Conservation (phyloP, 2,329 filamentous ascomycete species). For the Fusarium subglutinans region DNA sequence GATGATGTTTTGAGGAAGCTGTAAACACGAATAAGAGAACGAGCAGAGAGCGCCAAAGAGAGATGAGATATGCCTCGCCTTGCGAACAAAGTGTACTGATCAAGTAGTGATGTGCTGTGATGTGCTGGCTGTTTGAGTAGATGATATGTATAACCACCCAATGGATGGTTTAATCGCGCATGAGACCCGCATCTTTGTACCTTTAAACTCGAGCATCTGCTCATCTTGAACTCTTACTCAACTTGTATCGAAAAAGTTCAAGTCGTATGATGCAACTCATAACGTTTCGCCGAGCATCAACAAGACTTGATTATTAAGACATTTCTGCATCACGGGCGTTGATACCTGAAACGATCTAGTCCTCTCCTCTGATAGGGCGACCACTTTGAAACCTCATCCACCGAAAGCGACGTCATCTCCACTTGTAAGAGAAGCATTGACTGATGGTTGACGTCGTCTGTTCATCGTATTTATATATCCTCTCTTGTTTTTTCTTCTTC, state of each 20-base stretch:
- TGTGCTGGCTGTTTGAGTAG: conserved; percentile 14
- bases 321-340: not conserved
- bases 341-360: conserved; percentile 28
- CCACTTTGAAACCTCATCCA: conserved; percentile 11
- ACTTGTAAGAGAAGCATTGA: conserved; percentile 23
- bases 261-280: not conserved
- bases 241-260: not conserved
- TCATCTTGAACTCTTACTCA: not conserved
- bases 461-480: not conserved
- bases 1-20: not conserved
- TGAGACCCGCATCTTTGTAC: not conserved
- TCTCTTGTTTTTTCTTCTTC: not conserved
- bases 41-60: conserved; percentile 7
- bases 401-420: conserved; percentile 30
- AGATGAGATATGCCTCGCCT: conserved; percentile 17
- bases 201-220: not conserved
- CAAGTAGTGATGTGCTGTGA: not conserved
- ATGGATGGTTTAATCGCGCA: not conserved
- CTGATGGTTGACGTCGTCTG: conserved; percentile 13
- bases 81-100: not conserved
- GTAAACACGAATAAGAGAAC: conserved; percentile 25
- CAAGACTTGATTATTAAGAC: conserved; percentile 27
- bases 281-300: not conserved
- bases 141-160: not conserved
- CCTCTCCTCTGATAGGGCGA: conserved; percentile 21